Percentiles rank a stretch among this genome's conserved stretches.
phyloP scores from a whole-genome alignment of 257 asterid species.

The Solanum sejunctum region DNA sequence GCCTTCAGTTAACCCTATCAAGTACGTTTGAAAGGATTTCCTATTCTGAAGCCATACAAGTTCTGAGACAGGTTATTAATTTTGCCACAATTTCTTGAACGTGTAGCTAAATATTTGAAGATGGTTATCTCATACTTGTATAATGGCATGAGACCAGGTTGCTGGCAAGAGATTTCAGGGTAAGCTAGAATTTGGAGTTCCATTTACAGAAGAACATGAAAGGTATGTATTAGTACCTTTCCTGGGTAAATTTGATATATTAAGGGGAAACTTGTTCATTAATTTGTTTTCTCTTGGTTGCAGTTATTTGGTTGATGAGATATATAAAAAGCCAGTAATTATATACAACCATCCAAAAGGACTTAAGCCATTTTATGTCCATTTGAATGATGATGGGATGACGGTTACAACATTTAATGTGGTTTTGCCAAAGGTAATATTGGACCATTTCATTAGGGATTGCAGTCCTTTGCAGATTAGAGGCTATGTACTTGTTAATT shows the following conservation, averaged over 20 bases:
- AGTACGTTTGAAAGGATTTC: conserved; percentile 43
- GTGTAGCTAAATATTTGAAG: neutral
- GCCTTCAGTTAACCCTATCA: conserved; percentile 28
- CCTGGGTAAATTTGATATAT: neutral
- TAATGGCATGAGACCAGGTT: conserved; percentile 25
- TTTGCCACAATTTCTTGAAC: neutral
- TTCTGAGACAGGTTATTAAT: conserved; percentile 40
- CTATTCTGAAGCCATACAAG: conserved; percentile 56
- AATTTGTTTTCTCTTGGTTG: neutral
- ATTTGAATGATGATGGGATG: conserved; percentile 49
- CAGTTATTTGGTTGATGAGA: conserved; percentile 57
- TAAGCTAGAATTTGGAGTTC: conserved; percentile 50
- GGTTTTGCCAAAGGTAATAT: conserved; percentile 59
- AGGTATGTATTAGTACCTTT: conserved; percentile 18
- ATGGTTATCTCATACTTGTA: neutral
- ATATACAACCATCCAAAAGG: conserved; percentile 66
- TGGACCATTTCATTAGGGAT: neutral
- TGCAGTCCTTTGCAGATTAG: neutral
- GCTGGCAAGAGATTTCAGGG: conserved; percentile 23
- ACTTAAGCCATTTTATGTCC: conserved; percentile 51
- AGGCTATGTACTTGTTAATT: neutral
- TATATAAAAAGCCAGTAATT: conserved; percentile 51
- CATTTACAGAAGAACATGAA: conserved; percentile 76
- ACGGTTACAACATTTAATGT: conserved; percentile 75
- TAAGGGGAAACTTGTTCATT: neutral